A percentile compares a stretch with the other conserved stretches of the same genome.
phyloP scores from a whole-genome alignment of 1,284 basidiomycete species.

The Leccinum fuscescens region DNA sequence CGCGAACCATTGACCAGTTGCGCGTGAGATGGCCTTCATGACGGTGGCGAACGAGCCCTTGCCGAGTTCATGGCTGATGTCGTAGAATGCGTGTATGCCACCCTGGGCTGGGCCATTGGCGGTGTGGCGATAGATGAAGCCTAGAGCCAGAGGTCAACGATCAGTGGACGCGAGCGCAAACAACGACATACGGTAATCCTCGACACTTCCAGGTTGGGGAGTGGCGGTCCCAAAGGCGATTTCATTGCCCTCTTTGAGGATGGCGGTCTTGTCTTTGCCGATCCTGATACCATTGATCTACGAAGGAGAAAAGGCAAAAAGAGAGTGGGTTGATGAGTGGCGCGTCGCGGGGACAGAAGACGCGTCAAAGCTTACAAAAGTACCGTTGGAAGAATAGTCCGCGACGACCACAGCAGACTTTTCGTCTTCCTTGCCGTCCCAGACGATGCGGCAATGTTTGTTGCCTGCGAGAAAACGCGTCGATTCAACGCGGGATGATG shows the following conservation, averaged over 20 bases:
- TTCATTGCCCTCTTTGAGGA: constrained; percentile 79
- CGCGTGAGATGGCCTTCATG: constrained; percentile 62
- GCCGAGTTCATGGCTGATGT: constrained; percentile 66
- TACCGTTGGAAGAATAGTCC: constrained; percentile 83
- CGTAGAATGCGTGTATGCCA: constrained; percentile 63
- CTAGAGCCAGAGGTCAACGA: constrained; percentile 24
- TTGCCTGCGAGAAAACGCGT: constrained; percentile 50
- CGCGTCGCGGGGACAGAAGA: neutral
- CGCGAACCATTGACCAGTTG: constrained; percentile 63
- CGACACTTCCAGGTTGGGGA: constrained; percentile 38
- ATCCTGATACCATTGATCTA: constrained; percentile 75
- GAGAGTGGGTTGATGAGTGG: constrained; percentile 4
- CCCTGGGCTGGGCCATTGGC: constrained; percentile 46
- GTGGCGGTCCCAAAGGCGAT: constrained; percentile 70
- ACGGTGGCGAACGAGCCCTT: constrained; percentile 82
- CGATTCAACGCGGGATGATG: constrained; percentile 12
- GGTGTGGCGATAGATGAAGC: constrained; percentile 53
- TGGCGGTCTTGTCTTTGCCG: constrained; percentile 51
- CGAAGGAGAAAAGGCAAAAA: neutral
- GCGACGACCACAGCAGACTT: constrained; percentile 61
- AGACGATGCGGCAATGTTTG: constrained; percentile 59
- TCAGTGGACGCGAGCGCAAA: constrained; percentile 12
- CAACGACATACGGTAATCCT: constrained; percentile 40
- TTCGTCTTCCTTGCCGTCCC: constrained; percentile 58
- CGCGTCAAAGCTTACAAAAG: constrained; percentile 60